These are phyloP conservation scores for Lipomyces yarrowii DNA, from an alignment of 1,139 yeast species.

Conservation along the genomic window DNA sequence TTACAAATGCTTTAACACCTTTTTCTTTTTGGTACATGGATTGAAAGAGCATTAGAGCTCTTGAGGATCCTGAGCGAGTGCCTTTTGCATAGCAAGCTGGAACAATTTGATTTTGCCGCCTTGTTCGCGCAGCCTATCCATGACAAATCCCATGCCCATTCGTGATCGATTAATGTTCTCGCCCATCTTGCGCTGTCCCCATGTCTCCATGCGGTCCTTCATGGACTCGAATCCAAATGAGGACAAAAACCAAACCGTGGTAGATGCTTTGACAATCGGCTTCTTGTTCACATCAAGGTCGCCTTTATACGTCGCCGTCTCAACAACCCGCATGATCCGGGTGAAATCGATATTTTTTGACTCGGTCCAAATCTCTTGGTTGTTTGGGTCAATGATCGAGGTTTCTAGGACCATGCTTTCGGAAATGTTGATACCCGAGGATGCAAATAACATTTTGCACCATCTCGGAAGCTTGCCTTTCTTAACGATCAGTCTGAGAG, in stretches of 20 bases:
- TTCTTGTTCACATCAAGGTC: conserved; percentile 34
- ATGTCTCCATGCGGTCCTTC: conserved; percentile 73
- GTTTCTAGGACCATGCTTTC: conserved; percentile 86
- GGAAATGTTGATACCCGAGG: conserved; percentile 48
- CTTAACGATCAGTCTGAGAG: conserved; percentile 76
- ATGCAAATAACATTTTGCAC: conserved; percentile 74
- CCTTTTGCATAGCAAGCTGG: conserved; percentile 29
- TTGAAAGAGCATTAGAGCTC: neutral
- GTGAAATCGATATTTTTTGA: conserved; percentile 88
- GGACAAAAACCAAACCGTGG: conserved; percentile 70
- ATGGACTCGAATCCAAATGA: conserved; percentile 64
- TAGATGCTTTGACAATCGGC: conserved; percentile 48
- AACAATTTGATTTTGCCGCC: conserved; percentile 36
- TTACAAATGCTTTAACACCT: neutral
- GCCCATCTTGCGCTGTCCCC: conserved; percentile 74
- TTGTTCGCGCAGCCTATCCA: conserved; percentile 57
- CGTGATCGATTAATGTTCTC: conserved; percentile 69
- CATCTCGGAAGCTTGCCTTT: conserved; percentile 81
- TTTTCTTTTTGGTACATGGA: too few species aligned
- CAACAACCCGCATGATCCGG: conserved; percentile 77
- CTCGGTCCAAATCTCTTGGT: conserved; percentile 63
- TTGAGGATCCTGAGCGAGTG: conserved; percentile 11
- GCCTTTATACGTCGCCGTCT: conserved; percentile 59
- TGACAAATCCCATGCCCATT: conserved; percentile 75
- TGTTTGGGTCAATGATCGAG: conserved; percentile 68